phyloP scores from a whole-genome alignment of 345 rosid genomes.

The Schrenkiella parvula region DNA sequence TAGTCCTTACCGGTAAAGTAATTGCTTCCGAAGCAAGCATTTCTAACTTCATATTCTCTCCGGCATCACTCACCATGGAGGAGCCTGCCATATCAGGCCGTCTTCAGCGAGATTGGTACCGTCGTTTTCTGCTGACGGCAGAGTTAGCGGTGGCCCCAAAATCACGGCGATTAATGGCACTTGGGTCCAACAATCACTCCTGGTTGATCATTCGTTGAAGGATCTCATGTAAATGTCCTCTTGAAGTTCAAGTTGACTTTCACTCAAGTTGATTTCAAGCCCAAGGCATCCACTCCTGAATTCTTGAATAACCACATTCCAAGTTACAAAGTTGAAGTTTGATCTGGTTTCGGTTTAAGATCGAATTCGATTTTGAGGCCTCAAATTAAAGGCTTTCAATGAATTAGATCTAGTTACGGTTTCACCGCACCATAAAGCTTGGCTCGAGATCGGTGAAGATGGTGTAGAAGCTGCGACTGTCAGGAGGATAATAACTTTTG shows the following conservation, averaged over 20 bases:
- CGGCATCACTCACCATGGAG: background rate
- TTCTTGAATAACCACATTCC: slow-evolving; percentile 10
- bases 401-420: background rate
- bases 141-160: background rate
- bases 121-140: background rate
- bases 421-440: background rate
- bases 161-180: background rate
- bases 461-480: slow-evolving; percentile 19
- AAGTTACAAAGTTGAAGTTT: background rate
- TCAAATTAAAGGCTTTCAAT: background rate
- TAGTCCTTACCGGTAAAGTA: background rate
- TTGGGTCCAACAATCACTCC: slow-evolving; percentile 5
- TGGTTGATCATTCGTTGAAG: background rate
- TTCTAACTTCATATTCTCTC: background rate
- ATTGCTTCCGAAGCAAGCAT: background rate
- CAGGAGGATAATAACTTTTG: slow-evolving; percentile 4
- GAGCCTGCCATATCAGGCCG: background rate
- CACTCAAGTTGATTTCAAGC: too few species aligned
- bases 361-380: background rate
- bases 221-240: too few species aligned
- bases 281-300: slow-evolving; percentile 6
- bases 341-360: background rate
- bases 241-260: too few species aligned
- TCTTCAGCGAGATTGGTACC: background rate
- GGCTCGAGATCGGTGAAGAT: background rate